Evolutionary conservation across 257 asterid genomes (phyloP).

Genomic region (Osmanthus fragrans): DNA sequence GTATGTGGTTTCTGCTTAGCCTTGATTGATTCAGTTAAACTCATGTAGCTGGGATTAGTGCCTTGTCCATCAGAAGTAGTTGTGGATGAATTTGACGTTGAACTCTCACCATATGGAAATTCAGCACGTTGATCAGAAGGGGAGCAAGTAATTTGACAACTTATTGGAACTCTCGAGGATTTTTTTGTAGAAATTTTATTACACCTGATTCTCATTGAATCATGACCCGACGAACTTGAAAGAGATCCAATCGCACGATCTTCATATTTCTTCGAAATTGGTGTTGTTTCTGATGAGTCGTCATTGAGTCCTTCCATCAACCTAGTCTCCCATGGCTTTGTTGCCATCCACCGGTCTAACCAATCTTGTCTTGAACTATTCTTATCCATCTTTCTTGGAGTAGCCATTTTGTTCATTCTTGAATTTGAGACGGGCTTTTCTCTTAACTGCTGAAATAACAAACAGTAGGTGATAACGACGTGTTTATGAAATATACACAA

Average conservation of each 20-base stretch:
- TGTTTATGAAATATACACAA: not conserved
- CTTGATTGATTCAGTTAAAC: slow-evolving; percentile 46
- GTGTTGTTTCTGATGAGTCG: slow-evolving; percentile 35
- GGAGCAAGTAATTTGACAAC: slow-evolving; percentile 50
- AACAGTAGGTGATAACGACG: not conserved
- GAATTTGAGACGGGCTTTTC: slow-evolving; percentile 36
- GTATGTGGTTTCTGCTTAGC: slow-evolving; percentile 41
- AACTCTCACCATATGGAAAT: slow-evolving; percentile 54
- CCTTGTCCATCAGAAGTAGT: slow-evolving; percentile 51
- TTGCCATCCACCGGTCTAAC: slow-evolving; percentile 86
- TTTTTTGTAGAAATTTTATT: slow-evolving; percentile 39
- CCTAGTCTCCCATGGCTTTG: slow-evolving; percentile 55
- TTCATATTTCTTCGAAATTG: slow-evolving; percentile 27
- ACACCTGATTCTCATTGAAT: slow-evolving; percentile 31
- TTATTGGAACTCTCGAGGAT: slow-evolving; percentile 46
- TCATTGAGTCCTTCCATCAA: slow-evolving; percentile 36
- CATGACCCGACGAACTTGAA: slow-evolving; percentile 46
- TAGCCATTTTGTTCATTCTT: slow-evolving; percentile 33
- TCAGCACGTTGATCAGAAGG: slow-evolving; percentile 60
- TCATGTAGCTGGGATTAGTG: slow-evolving; percentile 70
- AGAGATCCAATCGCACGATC: slow-evolving; percentile 21
- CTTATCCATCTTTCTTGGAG: slow-evolving; percentile 37
- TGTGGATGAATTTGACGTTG: slow-evolving; percentile 68
- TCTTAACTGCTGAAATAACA: slow-evolving; percentile 34
- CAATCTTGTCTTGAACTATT: slow-evolving; percentile 41